Evolutionary conservation across 179 eudicot genomes (phyloP).

Genomic region (Gypsophila paniculata): DNA sequence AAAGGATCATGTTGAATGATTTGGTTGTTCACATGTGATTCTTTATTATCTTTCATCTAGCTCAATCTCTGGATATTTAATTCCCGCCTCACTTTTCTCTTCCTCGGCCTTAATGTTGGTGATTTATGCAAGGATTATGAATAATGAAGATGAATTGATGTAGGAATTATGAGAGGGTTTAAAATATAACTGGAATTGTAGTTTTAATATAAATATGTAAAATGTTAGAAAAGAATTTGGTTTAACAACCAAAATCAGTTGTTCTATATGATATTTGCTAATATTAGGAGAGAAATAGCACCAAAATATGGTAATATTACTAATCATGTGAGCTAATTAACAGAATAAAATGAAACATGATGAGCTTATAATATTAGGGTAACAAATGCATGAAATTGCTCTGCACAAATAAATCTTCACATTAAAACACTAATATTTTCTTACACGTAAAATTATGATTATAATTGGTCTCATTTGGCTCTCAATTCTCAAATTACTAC

Average conservation of each 20-base stretch:
- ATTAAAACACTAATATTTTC: not conserved
- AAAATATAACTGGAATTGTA: not conserved
- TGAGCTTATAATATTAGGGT: not conserved
- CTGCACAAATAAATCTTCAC: not conserved
- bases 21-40: not conserved
- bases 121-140: too few relatives aligned
- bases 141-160: too few relatives aligned
- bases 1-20: not conserved
- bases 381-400: too few relatives aligned
- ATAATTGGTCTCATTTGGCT: not conserved
- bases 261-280: not conserved
- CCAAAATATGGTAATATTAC: not conserved
- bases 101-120: too few relatives aligned
- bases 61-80: not conserved
- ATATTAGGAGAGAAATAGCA: not conserved
- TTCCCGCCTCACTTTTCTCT: too few relatives aligned
- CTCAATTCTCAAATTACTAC: too few relatives aligned
- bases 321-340: constrained; percentile 7
- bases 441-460: not conserved
- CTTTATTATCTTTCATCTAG: constrained; percentile 17
- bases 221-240: not conserved
- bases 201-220: not conserved
- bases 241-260: constrained; percentile 7
- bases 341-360: not conserved
- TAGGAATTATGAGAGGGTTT: not conserved